Base-by-base conservation (phyloP, 2,329 filamentous ascomycete species). In the Pseudomassariella vexata region DNA sequence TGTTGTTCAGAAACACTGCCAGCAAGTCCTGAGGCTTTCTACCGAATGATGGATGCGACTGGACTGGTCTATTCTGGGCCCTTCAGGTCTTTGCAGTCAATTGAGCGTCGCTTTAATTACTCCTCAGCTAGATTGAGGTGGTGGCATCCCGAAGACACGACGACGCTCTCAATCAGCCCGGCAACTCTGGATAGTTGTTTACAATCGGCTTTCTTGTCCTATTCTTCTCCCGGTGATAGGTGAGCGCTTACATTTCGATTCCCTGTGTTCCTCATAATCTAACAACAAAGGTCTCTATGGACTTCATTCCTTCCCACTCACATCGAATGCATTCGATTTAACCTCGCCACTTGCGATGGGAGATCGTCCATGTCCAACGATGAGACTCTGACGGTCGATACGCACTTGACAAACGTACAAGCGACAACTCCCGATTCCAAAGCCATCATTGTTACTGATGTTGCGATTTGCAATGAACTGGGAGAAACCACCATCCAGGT, bases 171-270 rank as follows among this genome's bases (percentile, higher is more conserved):
- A 4, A 40, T 62, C 17, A 64, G 62, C 36, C 62, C 63, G 2
- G 62, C 62, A 1, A 62, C 56, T 0, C 44, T 66, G 7, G 63
- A 66, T 28, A 52, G 47, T 14, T 65, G 60, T 34, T 52, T 66
- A 6, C 63, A 66, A 28, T 53, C 60, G 0, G 59, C 60, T 1
- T 66, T 65, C 32, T 48, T 59, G n/a, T 50, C 62, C 0, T 59
- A 60, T 16, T 50, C 62, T 0, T 59, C 56, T 0, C 61, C 63
- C 0, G 59, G 59, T 9, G 63, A 66, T 24, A 50, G 46, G 53
- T 55, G 45, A 37, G 52, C 43, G 7, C 12, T 3, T n/a, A 7
- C 4, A 12, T 12, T n/a, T n/a, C n/a, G n/a, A n/a, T n/a, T n/a
- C n/a, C n/a, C 11, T 14, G 5, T 6, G 19, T 14, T 5, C 10